Percentiles rank a stretch among this genome's conserved stretches.
These are phyloP conservation scores for Diaporthe destruens DNA, from an alignment of 2,329 filamentous ascomycete genomes.

Conservation along the genomic window DNA sequence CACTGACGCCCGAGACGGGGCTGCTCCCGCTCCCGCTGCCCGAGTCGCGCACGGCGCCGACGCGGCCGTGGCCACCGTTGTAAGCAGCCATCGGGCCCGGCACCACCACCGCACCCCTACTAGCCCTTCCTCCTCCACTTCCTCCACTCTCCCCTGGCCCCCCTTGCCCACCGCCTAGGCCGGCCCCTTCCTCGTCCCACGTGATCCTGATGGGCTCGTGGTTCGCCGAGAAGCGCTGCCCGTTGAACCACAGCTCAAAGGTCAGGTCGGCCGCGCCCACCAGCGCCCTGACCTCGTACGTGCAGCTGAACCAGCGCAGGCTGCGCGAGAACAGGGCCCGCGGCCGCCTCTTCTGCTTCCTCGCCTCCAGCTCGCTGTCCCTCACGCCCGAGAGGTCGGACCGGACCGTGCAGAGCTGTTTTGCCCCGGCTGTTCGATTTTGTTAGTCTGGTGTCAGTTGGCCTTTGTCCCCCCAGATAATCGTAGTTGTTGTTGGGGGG, in stretches of 20 bases:
- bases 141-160: not conserved
- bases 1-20: constrained; percentile 38
- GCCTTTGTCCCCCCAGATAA: no score
- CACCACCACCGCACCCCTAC: no score
- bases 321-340: constrained; percentile 51
- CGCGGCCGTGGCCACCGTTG: no score
- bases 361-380: constrained; percentile 52
- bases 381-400: constrained; percentile 56
- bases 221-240: constrained; percentile 54
- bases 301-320: constrained; percentile 55
- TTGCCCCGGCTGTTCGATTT: constrained; percentile 50
- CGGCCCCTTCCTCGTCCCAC: constrained; percentile 50
- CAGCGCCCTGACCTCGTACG: constrained; percentile 65
- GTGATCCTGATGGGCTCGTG: constrained; percentile 54
- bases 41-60: constrained; percentile 14
- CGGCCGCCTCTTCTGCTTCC: constrained; percentile 51
- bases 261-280: constrained; percentile 67
- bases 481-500: no score
- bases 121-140: not conserved
- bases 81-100: no score
- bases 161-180: not conserved
- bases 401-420: constrained; percentile 55
- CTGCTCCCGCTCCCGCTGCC: constrained; percentile 35
- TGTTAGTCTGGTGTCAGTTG: not conserved
- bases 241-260: constrained; percentile 59